A percentile compares a stretch with the other conserved stretches of the same genome.
Conservation (phyloP, 257 asterid species). For the Thymus quinquecostatus region DNA sequence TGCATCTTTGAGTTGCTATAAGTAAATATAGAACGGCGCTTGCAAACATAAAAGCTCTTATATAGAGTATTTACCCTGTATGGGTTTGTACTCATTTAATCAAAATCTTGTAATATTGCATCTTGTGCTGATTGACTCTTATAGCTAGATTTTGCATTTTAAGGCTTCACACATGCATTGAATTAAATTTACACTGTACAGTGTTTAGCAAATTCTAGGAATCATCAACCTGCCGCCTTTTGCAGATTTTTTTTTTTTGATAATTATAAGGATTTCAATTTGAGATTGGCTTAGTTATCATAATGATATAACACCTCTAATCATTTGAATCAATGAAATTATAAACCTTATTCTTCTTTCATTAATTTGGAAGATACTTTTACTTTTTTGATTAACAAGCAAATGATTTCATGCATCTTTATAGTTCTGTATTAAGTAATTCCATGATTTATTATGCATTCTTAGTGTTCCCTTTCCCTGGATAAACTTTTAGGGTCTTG, state of each 20-base stretch:
- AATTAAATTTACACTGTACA: neutral
- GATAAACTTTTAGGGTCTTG: slow-evolving; percentile 1
- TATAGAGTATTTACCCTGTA: neutral
- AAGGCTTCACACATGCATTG: neutral
- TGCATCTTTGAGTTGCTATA: slow-evolving; percentile 2
- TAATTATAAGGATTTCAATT: neutral
- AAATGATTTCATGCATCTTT: neutral
- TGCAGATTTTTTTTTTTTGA: neutral
- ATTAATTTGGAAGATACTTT: neutral
- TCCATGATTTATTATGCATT: neutral
- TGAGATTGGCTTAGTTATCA: neutral
- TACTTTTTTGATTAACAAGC: neutral
- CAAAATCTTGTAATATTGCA: neutral
- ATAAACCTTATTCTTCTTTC: neutral
- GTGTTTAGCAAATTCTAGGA: neutral
- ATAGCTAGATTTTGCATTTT: neutral
- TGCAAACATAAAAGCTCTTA: neutral
- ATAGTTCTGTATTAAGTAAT: slow-evolving; percentile 8
- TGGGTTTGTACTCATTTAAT: neutral
- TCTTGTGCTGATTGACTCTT: neutral
- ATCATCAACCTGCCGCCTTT: neutral
- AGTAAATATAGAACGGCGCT: no score
- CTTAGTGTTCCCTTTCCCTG: slow-evolving; percentile 5
- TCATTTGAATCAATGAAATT: neutral
- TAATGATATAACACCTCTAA: neutral